phyloP scores from a whole-genome alignment of 169 alveolate genomes.

The Plasmodium vinckei region DNA sequence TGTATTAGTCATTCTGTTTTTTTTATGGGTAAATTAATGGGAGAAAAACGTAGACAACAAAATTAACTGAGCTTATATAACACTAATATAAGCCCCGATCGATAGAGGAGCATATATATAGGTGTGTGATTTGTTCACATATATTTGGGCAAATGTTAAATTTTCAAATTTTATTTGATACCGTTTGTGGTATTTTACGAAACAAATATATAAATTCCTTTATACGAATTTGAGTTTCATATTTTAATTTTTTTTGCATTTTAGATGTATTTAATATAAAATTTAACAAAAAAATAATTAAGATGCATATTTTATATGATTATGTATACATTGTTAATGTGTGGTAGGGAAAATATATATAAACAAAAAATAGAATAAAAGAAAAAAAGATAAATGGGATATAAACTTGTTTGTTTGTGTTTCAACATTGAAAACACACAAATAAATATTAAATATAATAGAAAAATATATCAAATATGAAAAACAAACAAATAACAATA shows the following conservation, averaged over 20 bases:
- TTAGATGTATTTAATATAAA: too few species aligned
- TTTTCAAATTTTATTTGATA: too few species aligned
- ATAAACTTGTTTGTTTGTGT: constrained; percentile 1
- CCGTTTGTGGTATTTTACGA: too few species aligned
- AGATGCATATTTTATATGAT: background rate
- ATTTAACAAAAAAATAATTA: too few species aligned
- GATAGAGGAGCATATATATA: too few species aligned
- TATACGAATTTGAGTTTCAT: background rate
- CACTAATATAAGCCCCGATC: background rate
- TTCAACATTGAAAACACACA: background rate
- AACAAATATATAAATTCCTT: too few species aligned
- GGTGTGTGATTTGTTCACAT: too few species aligned
- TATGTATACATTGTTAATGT: background rate
- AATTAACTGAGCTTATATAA: background rate
- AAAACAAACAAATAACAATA: background rate
- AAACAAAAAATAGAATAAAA: background rate
- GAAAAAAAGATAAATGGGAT: background rate
- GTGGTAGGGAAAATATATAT: background rate
- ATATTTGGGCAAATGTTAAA: too few species aligned
- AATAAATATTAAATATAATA: background rate
- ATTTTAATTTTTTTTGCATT: background rate
- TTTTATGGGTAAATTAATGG: background rate
- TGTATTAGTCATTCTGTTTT: constrained; percentile 18
- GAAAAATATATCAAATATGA: background rate
- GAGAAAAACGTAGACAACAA: background rate